Base-by-base conservation (phyloP, 2,329 filamentous ascomycete species). In the Fusarium sp. region DNA sequence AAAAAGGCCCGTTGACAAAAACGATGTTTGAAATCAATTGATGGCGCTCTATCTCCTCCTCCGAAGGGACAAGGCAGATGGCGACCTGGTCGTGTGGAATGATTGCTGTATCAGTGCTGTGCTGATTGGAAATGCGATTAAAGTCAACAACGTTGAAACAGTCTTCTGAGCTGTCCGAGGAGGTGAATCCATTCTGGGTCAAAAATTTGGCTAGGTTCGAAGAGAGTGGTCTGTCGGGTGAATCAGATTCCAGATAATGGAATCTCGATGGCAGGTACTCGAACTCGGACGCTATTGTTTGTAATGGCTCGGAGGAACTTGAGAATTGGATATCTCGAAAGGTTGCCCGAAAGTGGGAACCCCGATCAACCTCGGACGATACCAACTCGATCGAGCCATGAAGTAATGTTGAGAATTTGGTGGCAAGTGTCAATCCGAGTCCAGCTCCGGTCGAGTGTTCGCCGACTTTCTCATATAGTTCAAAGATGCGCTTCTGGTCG, bases 381-480 rank as follows among this genome's bases (percentile, higher is more conserved):
- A 80, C 66, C 43, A 81, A 52, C 1, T 58, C 67, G 1, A 80
- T 61, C 3, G 65, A 67, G 0, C 79, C 79, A 9, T 77, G 67
- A 11, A 81, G 70, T 0, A 78, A 67, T 1, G 70, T 66, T 0
- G 79, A 77, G 17, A 79, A 76, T 35, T 77, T 79, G 9, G 69
- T 65, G 4, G 79, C 74, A 0, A 81, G 66, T 0, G 78, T 79
- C 13, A 82, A 62, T 1, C 79, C 79, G 1, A 81, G 69, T 0
- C 79, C 77, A 25, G 76, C 76, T 4, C 78, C 75, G 2, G 71
- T 72, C 0, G 77, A 74, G 32, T 78, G 71, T 0, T 60, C 57
- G 31, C 74, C 70, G 2, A 75, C 71, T 31, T 80, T 80, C 36
- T 80, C 78, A 17, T 80, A 80, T 0, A 77, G 67, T 4, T 77